Evolutionary conservation across 2,329 filamentous ascomycete species (phyloP), one percentile per base, ranked within the genome.

Genomic region (Pseudogymnoascus sp.): DNA sequence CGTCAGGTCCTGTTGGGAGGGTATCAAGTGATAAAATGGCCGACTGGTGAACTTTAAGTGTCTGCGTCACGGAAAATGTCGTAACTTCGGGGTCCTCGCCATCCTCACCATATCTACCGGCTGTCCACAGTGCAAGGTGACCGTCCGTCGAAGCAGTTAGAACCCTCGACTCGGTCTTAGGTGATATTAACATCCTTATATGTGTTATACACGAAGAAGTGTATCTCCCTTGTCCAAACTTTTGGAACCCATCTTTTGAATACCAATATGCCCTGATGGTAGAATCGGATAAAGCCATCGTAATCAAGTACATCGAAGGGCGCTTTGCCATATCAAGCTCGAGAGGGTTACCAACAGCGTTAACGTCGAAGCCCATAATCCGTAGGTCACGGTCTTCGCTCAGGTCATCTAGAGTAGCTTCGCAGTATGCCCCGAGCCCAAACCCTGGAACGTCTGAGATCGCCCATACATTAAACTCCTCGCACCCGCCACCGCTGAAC

Each of bases 401-500:
- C 67, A 78, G 77, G 66, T 86, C 76, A 61, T 81, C 74, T 44
- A 82, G 82, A 1, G 77, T 75, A 1, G 80, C 82, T 73, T 86
- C 84, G 64, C 83, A 82, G 11, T 83, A 74, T 1, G 87, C 78
- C 0, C 82, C 84, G 1, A 86, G 74, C 3, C 81, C 80, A 11
- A 72, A 71, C 38, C 63, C 83, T 75, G 1, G 80, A 77, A 26
- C 85, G 79, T 6, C 89, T 73, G 10, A 72, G 71, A 56, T 78
- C 42, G 84, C 82, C 93, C 95, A 99, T 10, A 93, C 82, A 69
- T 88, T 93, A 67, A 97, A 88, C 74, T 99, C 93, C 73, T 97
- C 93, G 65, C 86, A 87, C 0, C 93, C 95, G 5, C 85, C 91
- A 70, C 91, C 93, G 67, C 90, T 96, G 72, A 97, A 89, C 2